These are phyloP conservation scores for Tillandsia leiboldiana DNA, from an alignment of 176 grass and related monocot species.

Conservation along the genomic window DNA sequence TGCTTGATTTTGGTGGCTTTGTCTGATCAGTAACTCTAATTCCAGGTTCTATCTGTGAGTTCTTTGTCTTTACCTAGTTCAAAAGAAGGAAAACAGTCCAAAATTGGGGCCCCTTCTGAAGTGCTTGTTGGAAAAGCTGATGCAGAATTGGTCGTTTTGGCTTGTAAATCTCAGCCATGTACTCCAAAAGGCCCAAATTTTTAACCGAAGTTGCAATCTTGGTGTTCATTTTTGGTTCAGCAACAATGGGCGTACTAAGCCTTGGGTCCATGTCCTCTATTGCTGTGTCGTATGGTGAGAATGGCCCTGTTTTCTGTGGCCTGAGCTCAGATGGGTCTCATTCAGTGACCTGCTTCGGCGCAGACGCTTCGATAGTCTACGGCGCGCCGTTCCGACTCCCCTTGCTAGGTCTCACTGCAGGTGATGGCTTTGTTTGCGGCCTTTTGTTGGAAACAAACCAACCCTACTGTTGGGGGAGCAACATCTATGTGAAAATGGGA, in stretches of 20 bases:
- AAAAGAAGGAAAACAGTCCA: not conserved
- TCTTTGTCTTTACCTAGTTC: not conserved
- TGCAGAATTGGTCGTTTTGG: conserved; percentile 4
- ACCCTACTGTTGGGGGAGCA: conserved; percentile 96
- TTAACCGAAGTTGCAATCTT: conserved; percentile 8
- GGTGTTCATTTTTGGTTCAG: not conserved
- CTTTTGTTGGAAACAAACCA: conserved; percentile 71
- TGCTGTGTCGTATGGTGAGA: conserved; percentile 83
- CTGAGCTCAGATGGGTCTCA: conserved; percentile 75
- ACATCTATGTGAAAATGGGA: conserved; percentile 84
- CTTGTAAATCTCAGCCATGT: conserved; percentile 16
- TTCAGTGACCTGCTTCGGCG: conserved; percentile 63
- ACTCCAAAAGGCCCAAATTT: not conserved
- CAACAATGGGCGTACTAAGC: conserved; percentile 19
- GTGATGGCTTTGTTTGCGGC: conserved; percentile 85
- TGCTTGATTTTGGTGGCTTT: not conserved
- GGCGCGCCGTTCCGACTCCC: conserved; percentile 64
- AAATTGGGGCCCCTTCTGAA: not conserved
- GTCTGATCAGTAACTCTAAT: not conserved
- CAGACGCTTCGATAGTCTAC: conserved; percentile 83
- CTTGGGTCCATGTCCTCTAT: conserved; percentile 97
- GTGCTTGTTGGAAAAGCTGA: not conserved
- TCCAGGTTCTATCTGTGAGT: not conserved
- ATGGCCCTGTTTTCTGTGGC: conserved; percentile 90
- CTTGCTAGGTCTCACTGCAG: conserved; percentile 65